These are phyloP conservation scores for Shiraia bambusicola DNA, from an alignment of 2,329 filamentous ascomycete genomes.

Conservation along the genomic window DNA sequence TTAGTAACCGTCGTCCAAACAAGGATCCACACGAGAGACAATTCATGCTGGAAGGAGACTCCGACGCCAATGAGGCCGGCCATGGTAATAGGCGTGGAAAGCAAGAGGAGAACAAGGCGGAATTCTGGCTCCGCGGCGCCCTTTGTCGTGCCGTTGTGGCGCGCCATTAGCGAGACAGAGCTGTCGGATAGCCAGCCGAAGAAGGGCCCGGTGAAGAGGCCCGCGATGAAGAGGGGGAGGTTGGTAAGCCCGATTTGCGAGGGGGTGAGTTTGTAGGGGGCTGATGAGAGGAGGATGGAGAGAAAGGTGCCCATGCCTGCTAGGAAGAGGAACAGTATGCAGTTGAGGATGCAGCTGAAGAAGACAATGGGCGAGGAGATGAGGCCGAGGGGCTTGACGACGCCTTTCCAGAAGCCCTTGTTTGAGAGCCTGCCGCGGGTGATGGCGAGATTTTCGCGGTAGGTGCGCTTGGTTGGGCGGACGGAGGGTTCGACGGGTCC, in stretches of 20 bases:
- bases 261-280: conserved; percentile 12
- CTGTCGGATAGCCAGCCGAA: conserved; percentile 16
- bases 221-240: conserved; percentile 10
- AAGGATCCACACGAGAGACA: conserved; percentile 10
- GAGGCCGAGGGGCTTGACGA: conserved; percentile 13
- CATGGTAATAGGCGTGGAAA: conserved; percentile 11
- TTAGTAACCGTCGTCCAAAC: conserved; percentile 13
- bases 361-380: conserved; percentile 11
- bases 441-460: conserved; percentile 6
- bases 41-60: conserved; percentile 4
- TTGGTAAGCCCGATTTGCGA: conserved; percentile 16
- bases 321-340: conserved; percentile 10
- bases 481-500: conserved; percentile 7
- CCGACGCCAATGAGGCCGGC: conserved; percentile 11
- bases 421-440: conserved; percentile 9
- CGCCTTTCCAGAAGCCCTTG: conserved; percentile 13
- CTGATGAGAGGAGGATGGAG: conserved; percentile 12
- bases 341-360: conserved; percentile 17
- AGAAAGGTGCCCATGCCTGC: conserved; percentile 12
- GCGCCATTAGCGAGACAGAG: conserved; percentile 9
- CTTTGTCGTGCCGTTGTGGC: conserved; percentile 12
- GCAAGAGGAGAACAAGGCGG: conserved; percentile 12
- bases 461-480: conserved; percentile 4
- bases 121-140: conserved; percentile 16
- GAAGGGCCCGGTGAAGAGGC: conserved; percentile 9